Conservation (phyloP, 1,139 yeast genomes). For the Spathaspora sp. region DNA sequence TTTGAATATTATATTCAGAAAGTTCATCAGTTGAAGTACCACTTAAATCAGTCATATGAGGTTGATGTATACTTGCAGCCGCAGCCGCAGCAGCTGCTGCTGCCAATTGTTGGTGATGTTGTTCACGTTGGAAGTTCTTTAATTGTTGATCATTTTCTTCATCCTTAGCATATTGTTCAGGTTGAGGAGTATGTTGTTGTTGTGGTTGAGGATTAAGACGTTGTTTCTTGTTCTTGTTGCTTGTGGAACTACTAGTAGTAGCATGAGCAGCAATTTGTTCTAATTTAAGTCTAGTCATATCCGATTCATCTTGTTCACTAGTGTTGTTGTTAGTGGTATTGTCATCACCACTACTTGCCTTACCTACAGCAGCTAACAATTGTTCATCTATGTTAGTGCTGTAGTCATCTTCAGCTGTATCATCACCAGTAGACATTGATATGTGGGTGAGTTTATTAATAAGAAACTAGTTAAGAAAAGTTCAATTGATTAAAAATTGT, state of each 20-base stretch:
- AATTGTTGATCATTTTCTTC: neutral
- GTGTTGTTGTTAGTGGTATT: constrained; percentile 11
- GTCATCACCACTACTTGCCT: constrained; percentile 25
- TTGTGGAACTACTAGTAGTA: neutral
- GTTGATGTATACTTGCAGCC: constrained; percentile 14
- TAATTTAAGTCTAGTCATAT: constrained; percentile 29
- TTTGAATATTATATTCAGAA: constrained; percentile 47
- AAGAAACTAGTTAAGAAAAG: neutral
- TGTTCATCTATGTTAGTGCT: constrained; percentile 49
- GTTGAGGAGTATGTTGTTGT: constrained; percentile 4
- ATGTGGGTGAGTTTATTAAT: neutral
- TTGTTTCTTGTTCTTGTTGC: constrained; percentile 4
- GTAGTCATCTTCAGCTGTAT: constrained; percentile 30
- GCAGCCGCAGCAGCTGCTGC: constrained; percentile 15
- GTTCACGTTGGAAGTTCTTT: constrained; percentile 9
- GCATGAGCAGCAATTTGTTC: constrained; percentile 33
- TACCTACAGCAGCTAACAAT: constrained; percentile 35
- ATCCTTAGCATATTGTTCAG: neutral
- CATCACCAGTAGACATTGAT: constrained; percentile 15
- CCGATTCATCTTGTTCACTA: constrained; percentile 3
- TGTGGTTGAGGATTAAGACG: neutral
- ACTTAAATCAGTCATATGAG: constrained; percentile 17
- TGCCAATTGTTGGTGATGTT: constrained; percentile 13
- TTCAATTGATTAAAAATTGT: too few relatives aligned
- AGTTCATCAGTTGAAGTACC: constrained; percentile 25